Evolutionary conservation across 768 basidiomycete genomes (phyloP).

Genomic region (Pilatotrama ljubarskyi): DNA sequence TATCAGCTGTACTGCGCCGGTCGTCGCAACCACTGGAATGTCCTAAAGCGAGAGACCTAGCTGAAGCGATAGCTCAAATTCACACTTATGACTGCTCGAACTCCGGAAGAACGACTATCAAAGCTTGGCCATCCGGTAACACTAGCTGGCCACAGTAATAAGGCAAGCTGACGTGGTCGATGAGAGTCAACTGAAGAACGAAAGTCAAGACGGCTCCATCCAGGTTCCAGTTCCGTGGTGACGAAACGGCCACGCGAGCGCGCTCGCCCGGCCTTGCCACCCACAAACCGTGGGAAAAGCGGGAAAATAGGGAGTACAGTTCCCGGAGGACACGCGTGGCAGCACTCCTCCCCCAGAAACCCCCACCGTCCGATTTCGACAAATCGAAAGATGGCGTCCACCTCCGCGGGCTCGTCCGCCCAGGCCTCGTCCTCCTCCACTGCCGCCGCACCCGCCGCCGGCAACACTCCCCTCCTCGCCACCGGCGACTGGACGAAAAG

Average conservation of each 20-base stretch:
- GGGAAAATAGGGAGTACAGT: slow-evolving; percentile 21
- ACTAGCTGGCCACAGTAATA: too few species aligned
- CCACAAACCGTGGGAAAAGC: slow-evolving; percentile 15
- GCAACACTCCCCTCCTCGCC: slow-evolving; percentile 60
- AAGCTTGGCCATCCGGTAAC: too few species aligned
- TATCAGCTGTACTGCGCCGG: too few species aligned
- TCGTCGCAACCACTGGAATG: too few species aligned
- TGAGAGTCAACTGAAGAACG: too few species aligned
- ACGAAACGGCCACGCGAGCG: background rate
- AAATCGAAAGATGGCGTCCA: slow-evolving; percentile 24
- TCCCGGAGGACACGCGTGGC: slow-evolving; percentile 29
- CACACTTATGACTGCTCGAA: too few species aligned
- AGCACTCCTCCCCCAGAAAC: slow-evolving; percentile 26
- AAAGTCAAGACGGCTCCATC: too few species aligned
- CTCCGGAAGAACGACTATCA: too few species aligned
- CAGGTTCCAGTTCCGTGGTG: too few species aligned
- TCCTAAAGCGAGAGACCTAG: too few species aligned
- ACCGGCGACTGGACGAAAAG: slow-evolving; percentile 88
- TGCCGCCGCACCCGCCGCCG: slow-evolving; percentile 12
- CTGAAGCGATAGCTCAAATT: too few species aligned
- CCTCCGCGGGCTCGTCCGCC: slow-evolving; percentile 34
- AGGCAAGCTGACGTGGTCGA: too few species aligned
- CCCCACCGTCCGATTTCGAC: slow-evolving; percentile 26
- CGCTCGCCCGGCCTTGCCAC: background rate
- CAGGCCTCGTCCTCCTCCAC: slow-evolving; percentile 26